These are phyloP conservation scores for Coemansia sp. DNA, from an alignment of 192 early-diverging fungal species.

Conservation along the genomic window DNA sequence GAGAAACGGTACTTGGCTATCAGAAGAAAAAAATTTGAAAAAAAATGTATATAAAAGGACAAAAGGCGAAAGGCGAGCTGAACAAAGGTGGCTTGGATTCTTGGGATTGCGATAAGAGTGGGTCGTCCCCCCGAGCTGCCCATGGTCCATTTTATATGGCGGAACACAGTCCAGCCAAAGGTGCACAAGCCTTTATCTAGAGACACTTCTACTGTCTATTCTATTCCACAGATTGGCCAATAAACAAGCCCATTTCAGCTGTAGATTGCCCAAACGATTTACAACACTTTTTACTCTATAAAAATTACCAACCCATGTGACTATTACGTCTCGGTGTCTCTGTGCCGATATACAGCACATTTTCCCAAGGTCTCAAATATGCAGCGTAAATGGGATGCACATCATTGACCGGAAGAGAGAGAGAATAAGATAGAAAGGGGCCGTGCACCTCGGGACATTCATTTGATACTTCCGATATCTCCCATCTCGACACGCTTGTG, in stretches of 20 bases:
- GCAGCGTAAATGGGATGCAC: neutral
- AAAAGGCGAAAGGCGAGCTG: neutral
- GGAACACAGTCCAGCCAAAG: neutral
- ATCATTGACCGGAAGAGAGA: neutral
- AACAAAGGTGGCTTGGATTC: neutral
- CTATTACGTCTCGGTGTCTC: neutral
- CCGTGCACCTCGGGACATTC: conserved; percentile 1
- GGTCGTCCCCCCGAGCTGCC: neutral
- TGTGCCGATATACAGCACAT: neutral
- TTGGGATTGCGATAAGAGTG: neutral
- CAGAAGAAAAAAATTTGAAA: neutral
- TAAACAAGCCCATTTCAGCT: neutral
- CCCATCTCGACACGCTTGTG: neutral
- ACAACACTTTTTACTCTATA: neutral
- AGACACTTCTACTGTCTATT: neutral
- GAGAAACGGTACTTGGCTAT: neutral
- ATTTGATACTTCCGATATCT: neutral
- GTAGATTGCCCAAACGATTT: neutral
- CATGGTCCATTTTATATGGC: neutral
- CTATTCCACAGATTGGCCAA: neutral
- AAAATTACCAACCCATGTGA: conserved; percentile 5
- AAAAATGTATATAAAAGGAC: neutral
- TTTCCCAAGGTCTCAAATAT: neutral
- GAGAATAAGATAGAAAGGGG: neutral
- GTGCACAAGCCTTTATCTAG: neutral